Conservation (phyloP, 2,329 filamentous ascomycete genomes). For the Clonostachys solani region DNA sequence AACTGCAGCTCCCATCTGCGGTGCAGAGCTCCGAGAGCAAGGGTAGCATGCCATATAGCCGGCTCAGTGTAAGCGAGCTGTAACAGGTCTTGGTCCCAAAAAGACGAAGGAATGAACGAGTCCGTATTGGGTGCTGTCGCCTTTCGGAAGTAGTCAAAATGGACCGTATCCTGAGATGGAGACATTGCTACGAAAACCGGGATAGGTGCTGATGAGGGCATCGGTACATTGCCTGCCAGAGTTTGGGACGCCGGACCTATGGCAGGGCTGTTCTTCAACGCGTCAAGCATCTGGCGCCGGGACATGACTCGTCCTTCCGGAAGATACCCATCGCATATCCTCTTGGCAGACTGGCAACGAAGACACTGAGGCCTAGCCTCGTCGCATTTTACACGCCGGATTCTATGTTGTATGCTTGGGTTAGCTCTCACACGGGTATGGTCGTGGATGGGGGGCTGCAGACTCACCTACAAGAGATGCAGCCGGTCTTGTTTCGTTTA, state of each 20-base stretch:
- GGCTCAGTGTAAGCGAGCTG: constrained; percentile 26
- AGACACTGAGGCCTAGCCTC: no score
- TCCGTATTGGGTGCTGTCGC: background rate
- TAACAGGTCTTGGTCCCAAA: constrained; percentile 22
- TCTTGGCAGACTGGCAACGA: no score
- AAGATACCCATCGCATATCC: no score
- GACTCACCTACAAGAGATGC: no score
- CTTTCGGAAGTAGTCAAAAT: background rate
- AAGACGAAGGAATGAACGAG: constrained; percentile 12
- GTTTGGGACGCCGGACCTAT: no score
- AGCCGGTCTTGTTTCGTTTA: no score
- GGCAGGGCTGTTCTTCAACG: no score
- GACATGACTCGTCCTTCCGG: no score
- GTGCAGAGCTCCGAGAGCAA: constrained; percentile 27
- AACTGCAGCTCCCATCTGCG: constrained; percentile 6
- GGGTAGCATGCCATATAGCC: constrained; percentile 25
- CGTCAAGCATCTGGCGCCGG: no score
- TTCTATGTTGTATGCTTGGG: constrained; percentile 3
- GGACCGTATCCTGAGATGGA: background rate
- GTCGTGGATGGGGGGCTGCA: no score
- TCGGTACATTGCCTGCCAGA: no score
- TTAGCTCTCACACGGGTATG: constrained; percentile 5
- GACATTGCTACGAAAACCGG: background rate
- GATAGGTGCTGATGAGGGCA: background rate
- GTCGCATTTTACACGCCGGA: no score